Base-by-base conservation (phyloP, 2,329 filamentous ascomycete species). In the Fusarium papillatum region DNA sequence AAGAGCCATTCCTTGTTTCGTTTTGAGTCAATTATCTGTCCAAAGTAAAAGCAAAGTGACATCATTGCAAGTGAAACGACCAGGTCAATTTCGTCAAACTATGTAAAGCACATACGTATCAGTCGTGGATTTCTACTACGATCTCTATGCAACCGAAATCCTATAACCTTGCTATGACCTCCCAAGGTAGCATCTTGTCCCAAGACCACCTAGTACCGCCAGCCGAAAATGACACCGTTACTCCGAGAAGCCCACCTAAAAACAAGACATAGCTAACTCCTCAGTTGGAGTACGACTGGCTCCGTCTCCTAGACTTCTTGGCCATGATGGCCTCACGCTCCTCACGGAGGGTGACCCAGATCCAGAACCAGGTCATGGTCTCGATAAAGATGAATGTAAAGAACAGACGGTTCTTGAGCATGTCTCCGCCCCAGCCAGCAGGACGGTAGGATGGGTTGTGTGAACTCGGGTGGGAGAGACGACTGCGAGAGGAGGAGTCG, bases 331-430 rank as follows among this genome's bases (percentile, higher is more conserved):
- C 84, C 7, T 79, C 75, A n/a, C 85, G 81, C 86, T 95, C 93
- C 80, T 95, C 93, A 64, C 91, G 87, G 78, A 95, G 83, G 7
- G 91, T 93, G 36, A 93, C 88, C 88, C 92, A 95, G 29, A 91
- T 92, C 95, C 95, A 98, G 84, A 98, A 95, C 95, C 95, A 98
- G 72, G 90, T 90, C 76, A 95, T 88, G 82, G 95, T 91, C 87
- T 98, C 96, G 81, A 98, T 81, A 80, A 98, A 97, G 11, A 92
- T 92, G 84, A 95, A 97, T 1, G 94, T 92, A 82, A 98, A 97
- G 48, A 98, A 91, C 48, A 98, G 87, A 63, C 95, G 91, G 82
- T 97, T 98, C 86, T 96, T 95, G 79, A 98, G 84, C 29, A 90
- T 90, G 73, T 95, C 93, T 62, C 91, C 87, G 74, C 85, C 92